Conservation (phyloP, 495 filamentous ascomycete genomes). For the Daldinia childiae region DNA sequence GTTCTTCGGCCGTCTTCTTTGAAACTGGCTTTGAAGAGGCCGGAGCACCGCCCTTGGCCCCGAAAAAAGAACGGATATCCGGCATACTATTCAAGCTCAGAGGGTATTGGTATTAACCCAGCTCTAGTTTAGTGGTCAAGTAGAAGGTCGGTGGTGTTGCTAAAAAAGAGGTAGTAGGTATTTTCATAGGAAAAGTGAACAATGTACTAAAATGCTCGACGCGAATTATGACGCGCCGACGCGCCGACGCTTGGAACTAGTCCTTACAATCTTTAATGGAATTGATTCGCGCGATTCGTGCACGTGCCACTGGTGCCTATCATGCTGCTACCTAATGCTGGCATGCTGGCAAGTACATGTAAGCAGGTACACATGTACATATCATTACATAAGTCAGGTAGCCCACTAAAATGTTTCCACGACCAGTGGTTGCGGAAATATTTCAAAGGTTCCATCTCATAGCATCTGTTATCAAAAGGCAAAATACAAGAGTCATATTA, state of each 20-base stretch:
- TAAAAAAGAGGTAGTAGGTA: not conserved
- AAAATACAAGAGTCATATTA: too few species aligned
- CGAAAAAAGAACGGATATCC: constrained; percentile 86
- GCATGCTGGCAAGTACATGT: too few species aligned
- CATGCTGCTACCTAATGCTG: too few species aligned
- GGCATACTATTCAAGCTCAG: constrained; percentile 62
- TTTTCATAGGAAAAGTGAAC: constrained; percentile 10
- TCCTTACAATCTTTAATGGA: constrained; percentile 28
- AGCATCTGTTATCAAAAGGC: too few species aligned
- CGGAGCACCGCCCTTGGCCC: constrained; percentile 62
- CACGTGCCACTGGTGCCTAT: constrained; percentile 19
- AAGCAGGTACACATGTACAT: too few species aligned
- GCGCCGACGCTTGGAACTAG: constrained; percentile 31
- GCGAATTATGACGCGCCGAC: constrained; percentile 44
- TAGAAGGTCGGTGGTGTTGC: not conserved
- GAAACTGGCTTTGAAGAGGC: constrained; percentile 57
- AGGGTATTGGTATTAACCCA: not conserved
- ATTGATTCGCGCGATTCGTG: constrained; percentile 29
- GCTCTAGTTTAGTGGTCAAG: not conserved
- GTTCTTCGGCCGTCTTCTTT: constrained; percentile 56
- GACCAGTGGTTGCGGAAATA: too few species aligned
- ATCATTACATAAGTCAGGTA: too few species aligned
- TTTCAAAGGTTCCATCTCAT: too few species aligned
- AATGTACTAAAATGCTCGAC: constrained; percentile 16
- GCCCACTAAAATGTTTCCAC: too few species aligned